Conservation (phyloP, 441 rosid species). For the Syzygium syzygioides region DNA sequence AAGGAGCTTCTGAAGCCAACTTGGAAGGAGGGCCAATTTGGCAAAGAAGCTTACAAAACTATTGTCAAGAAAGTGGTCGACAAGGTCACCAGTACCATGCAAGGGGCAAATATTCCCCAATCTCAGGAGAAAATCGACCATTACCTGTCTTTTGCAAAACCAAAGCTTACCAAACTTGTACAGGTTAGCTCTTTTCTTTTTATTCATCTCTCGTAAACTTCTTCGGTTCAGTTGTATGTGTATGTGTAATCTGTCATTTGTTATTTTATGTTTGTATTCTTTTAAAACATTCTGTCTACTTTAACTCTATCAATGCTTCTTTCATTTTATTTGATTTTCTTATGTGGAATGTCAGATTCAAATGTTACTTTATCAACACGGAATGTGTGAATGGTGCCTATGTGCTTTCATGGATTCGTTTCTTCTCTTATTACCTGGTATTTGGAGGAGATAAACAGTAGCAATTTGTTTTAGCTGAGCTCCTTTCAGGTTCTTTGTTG, state of each 20-base stretch:
- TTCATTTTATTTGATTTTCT: neutral
- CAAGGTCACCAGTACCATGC: slow-evolving; percentile 78
- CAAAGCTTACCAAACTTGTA: slow-evolving; percentile 90
- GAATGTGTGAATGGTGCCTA: neutral
- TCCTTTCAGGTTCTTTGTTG: neutral
- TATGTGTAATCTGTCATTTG: neutral
- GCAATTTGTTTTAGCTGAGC: neutral
- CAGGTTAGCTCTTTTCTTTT: slow-evolving; percentile 42
- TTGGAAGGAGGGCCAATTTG: slow-evolving; percentile 93
- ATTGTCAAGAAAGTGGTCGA: slow-evolving; percentile 94
- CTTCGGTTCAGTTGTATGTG: neutral
- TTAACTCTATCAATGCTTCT: neutral
- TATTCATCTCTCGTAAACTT: neutral
- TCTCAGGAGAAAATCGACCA: slow-evolving; percentile 87
- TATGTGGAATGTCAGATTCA: neutral
- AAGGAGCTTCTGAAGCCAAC: slow-evolving; percentile 89
- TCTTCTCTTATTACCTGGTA: neutral
- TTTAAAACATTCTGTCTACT: neutral
- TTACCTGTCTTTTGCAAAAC: slow-evolving; percentile 74
- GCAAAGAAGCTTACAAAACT: slow-evolving; percentile 85
- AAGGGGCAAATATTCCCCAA: slow-evolving; percentile 71
- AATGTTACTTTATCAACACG: neutral
- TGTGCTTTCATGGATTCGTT: neutral
- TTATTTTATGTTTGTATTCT: neutral
- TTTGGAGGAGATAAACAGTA: neutral